Percentiles rank a stretch among this genome's conserved stretches.
Evolutionary conservation across 2,329 filamentous ascomycete genomes (phyloP).

Genomic region (Ophiostoma ips): DNA sequence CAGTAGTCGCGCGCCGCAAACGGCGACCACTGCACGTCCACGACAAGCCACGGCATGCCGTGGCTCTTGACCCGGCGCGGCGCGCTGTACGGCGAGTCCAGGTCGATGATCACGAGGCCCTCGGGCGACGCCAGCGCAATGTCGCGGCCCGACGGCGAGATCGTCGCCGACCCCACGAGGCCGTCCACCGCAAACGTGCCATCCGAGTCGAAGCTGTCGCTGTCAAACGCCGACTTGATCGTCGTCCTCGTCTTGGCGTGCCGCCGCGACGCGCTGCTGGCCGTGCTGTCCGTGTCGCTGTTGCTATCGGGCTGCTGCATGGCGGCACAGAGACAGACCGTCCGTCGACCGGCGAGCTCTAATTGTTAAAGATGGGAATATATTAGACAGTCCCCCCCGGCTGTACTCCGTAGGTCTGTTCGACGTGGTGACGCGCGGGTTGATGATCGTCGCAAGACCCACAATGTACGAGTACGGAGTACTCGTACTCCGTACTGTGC

Average conservation of each 20-base stretch:
- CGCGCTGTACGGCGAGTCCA: conserved; percentile 77
- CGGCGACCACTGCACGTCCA: conserved; percentile 93
- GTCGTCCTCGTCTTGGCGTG: conserved; percentile 35
- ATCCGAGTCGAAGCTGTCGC: conserved; percentile 75
- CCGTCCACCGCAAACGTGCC: conserved; percentile 71
- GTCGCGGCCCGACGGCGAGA: conserved; percentile 82
- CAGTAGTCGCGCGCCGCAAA: conserved; percentile 82
- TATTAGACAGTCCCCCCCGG: too few relatives aligned
- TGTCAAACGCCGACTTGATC: conserved; percentile 62
- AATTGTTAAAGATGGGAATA: too few relatives aligned
- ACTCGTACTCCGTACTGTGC: too few relatives aligned
- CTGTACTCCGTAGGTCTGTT: too few relatives aligned
- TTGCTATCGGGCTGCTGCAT: too few relatives aligned
- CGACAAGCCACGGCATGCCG: conserved; percentile 84
- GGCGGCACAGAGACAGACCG: too few relatives aligned
- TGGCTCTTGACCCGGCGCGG: conserved; percentile 71
- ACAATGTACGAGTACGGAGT: too few relatives aligned
- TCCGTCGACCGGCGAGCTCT: too few relatives aligned
- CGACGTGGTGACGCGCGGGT: too few relatives aligned
- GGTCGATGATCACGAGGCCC: conserved; percentile 79
- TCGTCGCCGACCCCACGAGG: conserved; percentile 78
- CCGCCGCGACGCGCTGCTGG: conserved; percentile 33
- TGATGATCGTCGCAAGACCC: too few relatives aligned
- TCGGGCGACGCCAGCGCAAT: conserved; percentile 80
- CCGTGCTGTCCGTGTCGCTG: conserved; percentile 14